Conservation (phyloP, 768 basidiomycete genomes). For the Serpula lacrymans region DNA sequence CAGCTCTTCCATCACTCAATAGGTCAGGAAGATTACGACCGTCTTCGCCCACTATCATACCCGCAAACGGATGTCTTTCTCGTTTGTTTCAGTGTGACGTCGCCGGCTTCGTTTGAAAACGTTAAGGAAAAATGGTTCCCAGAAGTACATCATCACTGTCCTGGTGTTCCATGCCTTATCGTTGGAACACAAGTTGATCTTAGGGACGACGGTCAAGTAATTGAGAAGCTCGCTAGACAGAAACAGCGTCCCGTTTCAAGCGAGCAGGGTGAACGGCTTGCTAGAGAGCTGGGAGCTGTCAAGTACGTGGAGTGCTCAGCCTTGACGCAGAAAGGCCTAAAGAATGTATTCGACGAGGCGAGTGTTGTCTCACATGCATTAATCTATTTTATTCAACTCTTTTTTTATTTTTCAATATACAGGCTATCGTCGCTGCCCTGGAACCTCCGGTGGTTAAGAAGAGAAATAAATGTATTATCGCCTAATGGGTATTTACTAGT, state of each 20-base stretch:
- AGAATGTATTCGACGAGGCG: conserved; percentile 99
- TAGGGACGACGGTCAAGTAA: conserved; percentile 87
- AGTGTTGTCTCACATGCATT: conserved; percentile 7
- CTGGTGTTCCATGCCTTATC: conserved; percentile 97
- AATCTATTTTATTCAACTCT: conserved; percentile 1
- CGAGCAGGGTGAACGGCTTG: conserved; percentile 91
- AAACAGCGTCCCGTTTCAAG: conserved; percentile 90
- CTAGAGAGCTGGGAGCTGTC: conserved; percentile 96
- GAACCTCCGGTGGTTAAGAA: conserved; percentile 93
- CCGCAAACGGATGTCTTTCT: conserved; percentile 99
- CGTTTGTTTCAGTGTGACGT: conserved; percentile 98
- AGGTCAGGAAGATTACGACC: conserved; percentile 99
- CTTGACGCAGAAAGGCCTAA: conserved; percentile 97
- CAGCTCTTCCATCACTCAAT: conserved; percentile 11
- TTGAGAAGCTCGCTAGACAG: conserved; percentile 93
- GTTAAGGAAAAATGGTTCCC: conserved; percentile 99
- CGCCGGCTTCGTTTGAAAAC: conserved; percentile 98
- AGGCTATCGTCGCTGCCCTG: conserved; percentile 98
- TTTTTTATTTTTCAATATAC: conserved; percentile 8
- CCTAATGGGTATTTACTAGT: conserved; percentile 47
- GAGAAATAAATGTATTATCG: conserved; percentile 77
- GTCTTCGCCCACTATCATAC: conserved; percentile 97
- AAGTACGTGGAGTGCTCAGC: conserved; percentile 99
- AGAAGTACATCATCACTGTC: conserved; percentile 99
- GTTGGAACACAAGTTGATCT: conserved; percentile 98